phyloP scores from a whole-genome alignment of 202 grass and related monocot genomes.

The Thinopyrum obtusiflorum region DNA sequence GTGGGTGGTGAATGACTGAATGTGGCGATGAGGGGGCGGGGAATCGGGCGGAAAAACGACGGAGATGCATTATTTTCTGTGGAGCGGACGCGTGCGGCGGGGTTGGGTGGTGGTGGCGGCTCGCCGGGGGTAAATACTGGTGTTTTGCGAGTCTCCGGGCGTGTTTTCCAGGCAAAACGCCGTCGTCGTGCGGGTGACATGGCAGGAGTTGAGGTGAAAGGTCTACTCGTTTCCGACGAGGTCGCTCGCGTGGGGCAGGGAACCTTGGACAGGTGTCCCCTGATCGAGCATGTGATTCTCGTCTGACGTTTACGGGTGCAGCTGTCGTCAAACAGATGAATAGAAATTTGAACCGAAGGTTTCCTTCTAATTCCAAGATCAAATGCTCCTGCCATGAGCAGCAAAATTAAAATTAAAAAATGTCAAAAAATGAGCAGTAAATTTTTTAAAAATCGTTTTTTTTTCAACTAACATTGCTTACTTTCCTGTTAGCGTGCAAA shows the following conservation, averaged over 20 bases:
- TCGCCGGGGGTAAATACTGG: neutral
- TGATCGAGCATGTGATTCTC: neutral
- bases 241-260: neutral
- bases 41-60: neutral
- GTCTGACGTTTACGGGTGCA: neutral
- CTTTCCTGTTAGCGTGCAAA: too few species aligned
- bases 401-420: too few species aligned
- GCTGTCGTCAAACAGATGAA: neutral
- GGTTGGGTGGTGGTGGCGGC: slow-evolving; percentile 11
- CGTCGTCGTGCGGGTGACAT: neutral
- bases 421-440: too few species aligned
- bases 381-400: too few species aligned
- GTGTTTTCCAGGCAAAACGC: neutral
- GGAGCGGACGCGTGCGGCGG: slow-evolving; percentile 1
- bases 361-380: too few species aligned
- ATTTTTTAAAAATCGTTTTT: too few species aligned
- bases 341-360: neutral
- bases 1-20: slow-evolving; percentile 30
- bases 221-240: neutral
- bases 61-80: slow-evolving; percentile 32
- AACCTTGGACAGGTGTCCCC: neutral
- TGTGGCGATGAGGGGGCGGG: neutral
- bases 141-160: neutral
- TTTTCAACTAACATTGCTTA: too few species aligned
- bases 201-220: neutral